Base-by-base conservation (phyloP, 2,329 filamentous ascomycete genomes). In the Botrytis paeoniae region DNA sequence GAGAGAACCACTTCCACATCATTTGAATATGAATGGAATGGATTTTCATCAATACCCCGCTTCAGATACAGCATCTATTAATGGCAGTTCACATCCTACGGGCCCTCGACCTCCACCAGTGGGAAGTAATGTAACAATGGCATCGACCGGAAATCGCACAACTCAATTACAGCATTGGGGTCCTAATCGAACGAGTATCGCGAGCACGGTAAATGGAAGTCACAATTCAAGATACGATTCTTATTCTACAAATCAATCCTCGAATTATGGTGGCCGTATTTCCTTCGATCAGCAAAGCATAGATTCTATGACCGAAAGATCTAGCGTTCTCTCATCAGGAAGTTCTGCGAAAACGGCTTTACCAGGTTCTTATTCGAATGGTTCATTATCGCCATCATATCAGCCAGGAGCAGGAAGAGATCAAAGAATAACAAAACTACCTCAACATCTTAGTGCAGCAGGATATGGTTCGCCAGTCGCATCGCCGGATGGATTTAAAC, bases 11-110 rank as follows among this genome's bases (percentile, higher is more conserved):
- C 86, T 93, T 74, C 93, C 94, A 43, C 93, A 96, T 82, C 93
- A 97, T 79, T 84, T 97, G 71, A 95, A 94, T 82, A 95, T 94
- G 83, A 86, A 86, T 76, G 89, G 89, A 66, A 85, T 85, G 78
- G 95, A 98, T 82, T 97, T 91, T 80, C 94, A 97, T 83, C 95
- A 97, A 80, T 97, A 98, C 81, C 94, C 94, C 60, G 88, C 88
- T 70, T 89, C 92, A 81, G 90, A 92, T 77, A 84, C 88, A 43
- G 83, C 86, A 68, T 81, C 84, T 57, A 83, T 85, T 73, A 85
- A 84, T 77, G 81, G 85, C 66, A 85, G 85, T 73, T 85, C 87
- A 57, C 89, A 91, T 78, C 85, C 87, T 61, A 87, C 88, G 14
- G 89, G 89, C 18, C 86, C 89, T 73, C 86, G 91, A 75, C 89